These are phyloP conservation scores for Quercus ilex DNA, from an alignment of 306 rosid genomes.

Conservation along the genomic window DNA sequence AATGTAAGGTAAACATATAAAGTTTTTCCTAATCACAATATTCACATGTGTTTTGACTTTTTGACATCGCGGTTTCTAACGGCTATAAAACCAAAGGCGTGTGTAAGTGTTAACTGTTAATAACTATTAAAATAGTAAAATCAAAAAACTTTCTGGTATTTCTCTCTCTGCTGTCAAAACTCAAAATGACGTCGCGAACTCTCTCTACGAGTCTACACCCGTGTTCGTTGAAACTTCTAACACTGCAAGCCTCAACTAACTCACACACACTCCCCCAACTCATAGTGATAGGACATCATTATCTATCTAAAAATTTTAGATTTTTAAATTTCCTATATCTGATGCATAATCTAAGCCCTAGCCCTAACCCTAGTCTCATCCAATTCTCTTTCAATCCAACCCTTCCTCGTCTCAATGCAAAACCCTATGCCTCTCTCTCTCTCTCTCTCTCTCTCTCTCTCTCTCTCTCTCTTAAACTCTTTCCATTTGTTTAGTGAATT, in stretches of 20 bases:
- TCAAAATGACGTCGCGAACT: background rate
- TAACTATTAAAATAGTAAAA: too few species aligned
- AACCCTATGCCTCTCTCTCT: conserved; percentile 14
- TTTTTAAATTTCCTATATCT: background rate
- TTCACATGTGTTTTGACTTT: too few species aligned
- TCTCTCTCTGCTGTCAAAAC: background rate
- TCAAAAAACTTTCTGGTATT: too few species aligned
- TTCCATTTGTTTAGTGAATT: background rate
- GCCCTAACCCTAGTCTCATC: background rate
- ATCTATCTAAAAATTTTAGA: too few species aligned
- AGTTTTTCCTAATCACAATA: too few species aligned
- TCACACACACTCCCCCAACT: too few species aligned
- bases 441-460: background rate
- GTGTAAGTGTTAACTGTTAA: too few species aligned
- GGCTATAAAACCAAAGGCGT: too few species aligned
- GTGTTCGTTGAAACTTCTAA: background rate
- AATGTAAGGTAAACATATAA: too few species aligned
- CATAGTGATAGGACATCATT: too few species aligned
- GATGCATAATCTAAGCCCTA: background rate
- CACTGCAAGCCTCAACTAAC: background rate
- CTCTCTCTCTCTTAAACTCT: background rate
- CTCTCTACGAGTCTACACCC: background rate
- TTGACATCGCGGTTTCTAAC: too few species aligned
- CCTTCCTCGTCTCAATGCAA: conserved; percentile 8
- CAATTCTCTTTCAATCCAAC: conserved; percentile 2